Evolutionary conservation across 148 eudicot species (phyloP).

Genomic region (Drosera capensis): DNA sequence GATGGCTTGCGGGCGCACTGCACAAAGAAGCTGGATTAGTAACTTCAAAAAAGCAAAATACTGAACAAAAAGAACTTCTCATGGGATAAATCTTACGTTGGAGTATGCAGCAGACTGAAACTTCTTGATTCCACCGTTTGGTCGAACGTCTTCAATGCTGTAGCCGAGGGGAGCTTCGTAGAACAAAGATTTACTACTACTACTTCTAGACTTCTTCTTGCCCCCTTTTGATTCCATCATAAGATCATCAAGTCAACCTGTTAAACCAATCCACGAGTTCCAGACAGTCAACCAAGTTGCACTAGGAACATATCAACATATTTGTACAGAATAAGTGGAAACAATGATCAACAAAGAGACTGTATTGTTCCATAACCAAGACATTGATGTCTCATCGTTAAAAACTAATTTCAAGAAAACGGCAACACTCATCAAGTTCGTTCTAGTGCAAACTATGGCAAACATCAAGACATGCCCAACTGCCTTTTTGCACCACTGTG

Average conservation of each 20-base stretch:
- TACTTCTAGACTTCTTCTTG: conserved; percentile 63
- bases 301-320: too few species aligned
- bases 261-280: not conserved
- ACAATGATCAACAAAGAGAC: too few species aligned
- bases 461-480: too few species aligned
- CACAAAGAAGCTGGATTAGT: conserved; percentile 9
- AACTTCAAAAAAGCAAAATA: not conserved
- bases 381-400: too few species aligned
- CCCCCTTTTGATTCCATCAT: conserved; percentile 89
- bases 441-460: too few species aligned
- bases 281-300: too few species aligned
- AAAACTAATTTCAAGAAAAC: too few species aligned
- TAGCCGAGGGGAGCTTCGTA: conserved; percentile 37
- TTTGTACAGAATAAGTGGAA: too few species aligned
- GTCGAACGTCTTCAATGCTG: conserved; percentile 65
- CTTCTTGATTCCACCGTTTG: conserved; percentile 47
- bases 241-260: conserved; percentile 39
- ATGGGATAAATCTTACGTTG: conserved; percentile 31
- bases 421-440: too few species aligned
- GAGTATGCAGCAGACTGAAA: conserved; percentile 58
- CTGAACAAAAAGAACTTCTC: not conserved
- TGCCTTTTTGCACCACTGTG: too few species aligned
- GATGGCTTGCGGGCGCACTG: conserved; percentile 84
- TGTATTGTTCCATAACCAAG: too few species aligned
- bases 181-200: conserved; percentile 36